These are phyloP conservation scores for Rhizopogon vinicolor DNA, from an alignment of 768 basidiomycete species.

Conservation along the genomic window DNA sequence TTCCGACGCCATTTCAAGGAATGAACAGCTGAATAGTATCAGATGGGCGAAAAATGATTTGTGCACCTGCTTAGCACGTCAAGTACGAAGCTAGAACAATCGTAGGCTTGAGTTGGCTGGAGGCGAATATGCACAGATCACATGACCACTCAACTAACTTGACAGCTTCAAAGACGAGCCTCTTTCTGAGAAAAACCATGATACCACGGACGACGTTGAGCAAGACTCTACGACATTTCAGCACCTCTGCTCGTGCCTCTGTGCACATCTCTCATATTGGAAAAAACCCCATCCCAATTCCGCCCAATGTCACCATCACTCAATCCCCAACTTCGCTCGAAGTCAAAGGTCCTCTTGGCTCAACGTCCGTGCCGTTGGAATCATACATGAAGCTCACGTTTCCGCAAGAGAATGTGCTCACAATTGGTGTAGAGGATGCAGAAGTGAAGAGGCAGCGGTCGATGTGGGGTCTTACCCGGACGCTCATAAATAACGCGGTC, in stretches of 20 bases:
- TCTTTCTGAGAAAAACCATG: constrained; percentile 3
- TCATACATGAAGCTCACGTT: constrained; percentile 39
- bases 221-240: constrained; percentile 36
- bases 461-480: constrained; percentile 95
- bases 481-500: constrained; percentile 86
- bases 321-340: constrained; percentile 33
- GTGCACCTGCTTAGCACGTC: not conserved
- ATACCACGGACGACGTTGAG: constrained; percentile 11
- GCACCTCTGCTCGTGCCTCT: constrained; percentile 43
- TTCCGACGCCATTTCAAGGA: constrained; percentile 40
- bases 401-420: constrained; percentile 27
- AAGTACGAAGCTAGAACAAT: not conserved
- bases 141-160: not conserved
- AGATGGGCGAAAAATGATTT: not conserved
- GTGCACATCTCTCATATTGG: constrained; percentile 55
- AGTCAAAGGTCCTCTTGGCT: constrained; percentile 58
- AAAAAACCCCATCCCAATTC: constrained; percentile 55
- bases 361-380: constrained; percentile 42
- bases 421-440: constrained; percentile 50
- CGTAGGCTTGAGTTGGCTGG: not conserved
- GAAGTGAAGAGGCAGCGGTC: constrained; percentile 73
- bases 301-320: constrained; percentile 38
- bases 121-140: not conserved
- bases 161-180: no score
- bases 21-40: not conserved